Conservation (phyloP, 2,329 filamentous ascomycete genomes). For the Tolypocladium amazonense region DNA sequence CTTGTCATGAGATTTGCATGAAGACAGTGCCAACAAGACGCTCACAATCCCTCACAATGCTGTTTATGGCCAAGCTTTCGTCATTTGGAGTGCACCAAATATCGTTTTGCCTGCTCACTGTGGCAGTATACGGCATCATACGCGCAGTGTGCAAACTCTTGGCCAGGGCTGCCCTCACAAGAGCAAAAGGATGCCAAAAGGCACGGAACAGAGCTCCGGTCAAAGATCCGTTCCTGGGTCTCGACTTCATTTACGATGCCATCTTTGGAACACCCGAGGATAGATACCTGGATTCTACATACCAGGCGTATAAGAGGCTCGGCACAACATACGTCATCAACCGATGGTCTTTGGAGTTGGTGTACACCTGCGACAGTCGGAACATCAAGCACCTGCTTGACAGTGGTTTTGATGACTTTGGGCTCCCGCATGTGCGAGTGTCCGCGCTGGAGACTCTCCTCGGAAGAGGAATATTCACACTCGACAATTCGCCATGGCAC, state of each 20-base stretch:
- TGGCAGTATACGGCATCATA: slow-evolving; percentile 8
- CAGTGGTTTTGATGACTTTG: slow-evolving; percentile 39
- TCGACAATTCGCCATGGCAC: slow-evolving; percentile 35
- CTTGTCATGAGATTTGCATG: not conserved
- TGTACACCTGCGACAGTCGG: slow-evolving; percentile 31
- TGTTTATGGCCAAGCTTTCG: not conserved
- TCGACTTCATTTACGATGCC: slow-evolving; percentile 23
- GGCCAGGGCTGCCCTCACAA: slow-evolving; percentile 7
- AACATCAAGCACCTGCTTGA: slow-evolving; percentile 47
- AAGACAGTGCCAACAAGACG: not conserved
- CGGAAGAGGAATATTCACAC: slow-evolving; percentile 36
- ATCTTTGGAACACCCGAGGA: slow-evolving; percentile 14
- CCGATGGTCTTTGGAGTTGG: slow-evolving; percentile 20
- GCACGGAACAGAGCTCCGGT: slow-evolving; percentile 12
- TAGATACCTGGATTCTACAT: slow-evolving; percentile 17
- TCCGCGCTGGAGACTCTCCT: slow-evolving; percentile 27
- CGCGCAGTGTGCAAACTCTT: slow-evolving; percentile 6
- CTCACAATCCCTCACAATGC: not conserved
- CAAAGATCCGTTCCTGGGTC: slow-evolving; percentile 19
- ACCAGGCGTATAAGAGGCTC: slow-evolving; percentile 14
- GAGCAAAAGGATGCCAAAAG: slow-evolving; percentile 12
- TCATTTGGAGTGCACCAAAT: not conserved
- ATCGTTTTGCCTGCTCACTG: slow-evolving; percentile 5
- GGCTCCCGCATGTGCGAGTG: slow-evolving; percentile 24
- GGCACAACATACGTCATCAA: slow-evolving; percentile 21